Evolutionary conservation across 768 basidiomycete genomes (phyloP).

Genomic region (Lentinula sp.): DNA sequence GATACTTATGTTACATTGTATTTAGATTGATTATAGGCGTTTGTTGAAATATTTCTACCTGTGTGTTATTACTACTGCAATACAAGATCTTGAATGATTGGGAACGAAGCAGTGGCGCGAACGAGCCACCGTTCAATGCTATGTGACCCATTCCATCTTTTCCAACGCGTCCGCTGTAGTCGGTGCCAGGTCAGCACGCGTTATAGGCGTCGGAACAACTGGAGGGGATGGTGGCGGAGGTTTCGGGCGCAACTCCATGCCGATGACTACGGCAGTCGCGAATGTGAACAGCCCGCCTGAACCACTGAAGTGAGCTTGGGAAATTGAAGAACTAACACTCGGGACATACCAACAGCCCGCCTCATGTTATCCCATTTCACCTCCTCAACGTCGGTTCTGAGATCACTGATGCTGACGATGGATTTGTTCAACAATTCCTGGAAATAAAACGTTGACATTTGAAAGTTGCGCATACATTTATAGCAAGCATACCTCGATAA

Average conservation of each 20-base stretch:
- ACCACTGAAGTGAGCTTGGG: background rate
- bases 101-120: background rate
- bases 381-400: constrained; percentile 77
- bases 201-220: constrained; percentile 19
- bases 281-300: constrained; percentile 61
- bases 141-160: constrained; percentile 26
- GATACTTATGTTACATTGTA: constrained; percentile 3
- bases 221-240: constrained; percentile 23
- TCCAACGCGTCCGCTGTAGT: constrained; percentile 26
- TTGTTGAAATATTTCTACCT: background rate
- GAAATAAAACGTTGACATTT: background rate
- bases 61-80: constrained; percentile 10
- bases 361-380: constrained; percentile 89
- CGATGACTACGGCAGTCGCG: constrained; percentile 60
- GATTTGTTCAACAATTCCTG: constrained; percentile 75
- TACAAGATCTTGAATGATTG: constrained; percentile 26
- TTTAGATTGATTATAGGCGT: constrained; percentile 4
- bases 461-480: background rate
- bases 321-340: background rate
- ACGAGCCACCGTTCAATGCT: constrained; percentile 1
- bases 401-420: constrained; percentile 68
- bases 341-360: constrained; percentile 63
- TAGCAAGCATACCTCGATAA: constrained; percentile 58
- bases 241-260: constrained; percentile 61
- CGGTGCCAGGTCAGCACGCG: constrained; percentile 7